Base-by-base conservation (phyloP, 169 alveolate genomes). In the Neospora caninum region DNA sequence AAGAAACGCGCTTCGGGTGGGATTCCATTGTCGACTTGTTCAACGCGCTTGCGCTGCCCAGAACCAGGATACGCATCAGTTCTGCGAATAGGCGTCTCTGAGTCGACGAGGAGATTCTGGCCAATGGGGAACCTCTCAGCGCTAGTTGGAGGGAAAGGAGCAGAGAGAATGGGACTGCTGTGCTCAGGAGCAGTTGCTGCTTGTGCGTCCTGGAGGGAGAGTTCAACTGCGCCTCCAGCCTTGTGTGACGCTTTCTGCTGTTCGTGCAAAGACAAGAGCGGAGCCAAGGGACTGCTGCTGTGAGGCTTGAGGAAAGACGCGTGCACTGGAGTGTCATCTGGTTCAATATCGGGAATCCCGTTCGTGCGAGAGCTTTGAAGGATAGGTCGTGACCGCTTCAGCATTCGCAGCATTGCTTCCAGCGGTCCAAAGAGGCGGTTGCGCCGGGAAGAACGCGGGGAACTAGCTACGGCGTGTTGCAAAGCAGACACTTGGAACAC, bases 81-180 rank as follows among this genome's bases (percentile, higher is more conserved):
- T 64, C 22, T 9, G 9, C 9, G 2, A 20, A 9, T 13, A 1
- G 41, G 25, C 84, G 10, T 73, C 42, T n/a, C 43, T 13, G 39
- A 16, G 84, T n/a, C 84, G 43, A 20, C 38, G 42, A 73, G 84
- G 7, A 73, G 45, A 31, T 34, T n/a, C 1, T n/a, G 9, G 84
- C 84, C 73, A 64, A 64, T 7, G 73, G 31, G 34, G 45, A 78
- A 78, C 86, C 45, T 43, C 86, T 78, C 86, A 16, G 39, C 86
- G 20, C 86, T 78, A 38, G 45, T 38, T n/a, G 86, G 86, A 10
- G 86, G 86, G 45, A 78, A 38, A 38, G 86, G 86, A 13, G 86
- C 86, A 38, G 39, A 2, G 39, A 78, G 86, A 64, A 64, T 64
- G 31, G 73, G 73, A 64, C n/a, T 64, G 31, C 73, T 64, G 34